Evolutionary conservation across 768 basidiomycete species (phyloP).

Genomic region (Lactarius deliciosus): DNA sequence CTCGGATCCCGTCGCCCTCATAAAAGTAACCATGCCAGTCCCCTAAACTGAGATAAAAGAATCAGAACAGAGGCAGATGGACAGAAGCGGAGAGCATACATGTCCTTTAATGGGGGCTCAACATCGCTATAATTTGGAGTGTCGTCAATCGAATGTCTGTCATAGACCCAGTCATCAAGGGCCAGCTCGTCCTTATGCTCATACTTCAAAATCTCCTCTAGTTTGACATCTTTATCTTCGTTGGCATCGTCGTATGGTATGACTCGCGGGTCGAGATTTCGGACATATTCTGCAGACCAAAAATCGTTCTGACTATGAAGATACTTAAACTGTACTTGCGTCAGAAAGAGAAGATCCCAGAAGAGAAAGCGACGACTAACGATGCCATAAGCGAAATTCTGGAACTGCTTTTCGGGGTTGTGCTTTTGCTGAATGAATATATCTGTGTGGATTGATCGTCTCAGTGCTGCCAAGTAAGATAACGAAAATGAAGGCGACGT

Average conservation of each 20-base stretch:
- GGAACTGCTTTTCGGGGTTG: constrained; percentile 29
- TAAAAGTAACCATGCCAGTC: constrained; percentile 27
- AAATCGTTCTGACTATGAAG: not conserved
- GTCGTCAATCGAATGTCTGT: constrained; percentile 16
- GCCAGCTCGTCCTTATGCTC: not conserved
- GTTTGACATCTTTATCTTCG: constrained; percentile 19
- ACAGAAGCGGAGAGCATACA: constrained; percentile 5
- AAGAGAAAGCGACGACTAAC: constrained; percentile 13
- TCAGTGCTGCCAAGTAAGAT: not conserved
- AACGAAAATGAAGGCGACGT: not conserved
- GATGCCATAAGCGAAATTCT: constrained; percentile 30
- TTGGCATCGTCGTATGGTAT: constrained; percentile 8
- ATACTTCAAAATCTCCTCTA: constrained; percentile 7
- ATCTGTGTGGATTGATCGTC: constrained; percentile 8
- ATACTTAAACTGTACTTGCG: constrained; percentile 16
- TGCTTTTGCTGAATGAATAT: constrained; percentile 31
- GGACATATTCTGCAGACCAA: constrained; percentile 11
- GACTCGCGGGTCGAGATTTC: not conserved
- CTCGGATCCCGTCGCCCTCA: not conserved
- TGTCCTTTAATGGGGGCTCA: constrained; percentile 14
- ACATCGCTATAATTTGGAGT: constrained; percentile 1
- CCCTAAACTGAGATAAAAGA: constrained; percentile 18
- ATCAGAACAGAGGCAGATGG: not conserved
- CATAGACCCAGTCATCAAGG: constrained; percentile 22
- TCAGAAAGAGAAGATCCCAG: not conserved